Evolutionary conservation across 1,284 basidiomycete genomes (phyloP), one percentile per base, ranked within the genome.

Genomic region (Dichomitus squalens): DNA sequence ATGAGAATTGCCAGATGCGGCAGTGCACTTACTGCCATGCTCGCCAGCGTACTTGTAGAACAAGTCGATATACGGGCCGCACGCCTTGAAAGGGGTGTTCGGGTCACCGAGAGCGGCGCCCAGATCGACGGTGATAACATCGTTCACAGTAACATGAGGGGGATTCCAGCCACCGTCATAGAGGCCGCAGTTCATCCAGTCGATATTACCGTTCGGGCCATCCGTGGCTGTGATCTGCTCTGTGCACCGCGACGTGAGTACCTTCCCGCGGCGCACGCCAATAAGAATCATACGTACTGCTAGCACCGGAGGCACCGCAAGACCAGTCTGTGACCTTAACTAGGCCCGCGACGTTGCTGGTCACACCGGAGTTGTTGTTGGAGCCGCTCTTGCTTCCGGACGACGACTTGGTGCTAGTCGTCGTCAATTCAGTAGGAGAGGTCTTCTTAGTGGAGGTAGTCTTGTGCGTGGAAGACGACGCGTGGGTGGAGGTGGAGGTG

Each of bases 151-250:
- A 59, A 95, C 72, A 56, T 73, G 68, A 7, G 87, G 85, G 16
- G 89, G 87, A 29, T 74, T 77, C 88, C 89, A 92, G 39, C 87
- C 86, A 27, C 71, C 74, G 33, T 66, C 68, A 34, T 77, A 73
- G 60, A 93, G 69, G 50, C 90, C 92, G 67, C 93, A 95, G 75
- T 92, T 93, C 66, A 95, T 73, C 84, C 87, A 95, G 60, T 84
- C 78, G 53, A 90, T 81, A 61, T 76, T 71, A 21, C 92, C 92
- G 71, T 95, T 95, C 23, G 92, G 91, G 18, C 86, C 86, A 51
- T 75, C 73, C 21, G 75, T 73, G 7, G 72, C 67, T 4, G 82
- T 85, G 55, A 79, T 73, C 29, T 81, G 62, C 63, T 68, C 87
- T 88, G 64, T 14, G 43, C 40, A 20, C 34, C 41, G 33, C 25